Conservation (phyloP, 768 basidiomycete species). For the Leccinum barrowsii region DNA sequence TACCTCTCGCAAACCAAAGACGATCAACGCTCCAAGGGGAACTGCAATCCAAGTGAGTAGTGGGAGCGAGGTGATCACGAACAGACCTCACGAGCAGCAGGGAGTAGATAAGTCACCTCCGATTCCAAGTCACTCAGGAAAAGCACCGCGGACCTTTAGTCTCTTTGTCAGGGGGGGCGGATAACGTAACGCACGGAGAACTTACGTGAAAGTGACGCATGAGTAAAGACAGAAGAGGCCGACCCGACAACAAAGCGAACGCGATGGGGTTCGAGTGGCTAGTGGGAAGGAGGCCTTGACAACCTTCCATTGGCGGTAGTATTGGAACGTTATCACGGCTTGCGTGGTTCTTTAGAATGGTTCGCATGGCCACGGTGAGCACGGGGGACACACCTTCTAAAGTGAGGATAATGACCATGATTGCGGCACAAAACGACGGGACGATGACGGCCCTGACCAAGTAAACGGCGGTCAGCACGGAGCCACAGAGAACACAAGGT, state of each 20-base stretch:
- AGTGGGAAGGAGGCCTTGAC: constrained; percentile 42
- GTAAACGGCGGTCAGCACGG: constrained; percentile 17
- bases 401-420: constrained; percentile 37
- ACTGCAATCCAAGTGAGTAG: constrained; percentile 33
- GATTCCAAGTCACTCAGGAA: constrained; percentile 30
- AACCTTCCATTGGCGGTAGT: constrained; percentile 37
- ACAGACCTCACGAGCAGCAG: constrained; percentile 43
- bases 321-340: constrained; percentile 45
- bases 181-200: not conserved
- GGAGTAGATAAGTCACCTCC: constrained; percentile 44
- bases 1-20: constrained; percentile 52
- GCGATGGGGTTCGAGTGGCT: constrained; percentile 34
- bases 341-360: not conserved
- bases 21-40: constrained; percentile 43
- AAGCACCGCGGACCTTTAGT: constrained; percentile 35
- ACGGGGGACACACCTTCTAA: constrained; percentile 41
- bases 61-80: not conserved
- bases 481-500: constrained; percentile 2
- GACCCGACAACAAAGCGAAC: constrained; percentile 37
- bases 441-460: constrained; percentile 30
- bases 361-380: not conserved
- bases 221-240: constrained; percentile 45
- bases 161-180: not conserved
- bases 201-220: constrained; percentile 42
- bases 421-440: constrained; percentile 43